A percentile compares a stretch with the other conserved stretches of the same genome.
phyloP scores from a whole-genome alignment of 495 filamentous ascomycete genomes.

The Cryomyces minteri region DNA sequence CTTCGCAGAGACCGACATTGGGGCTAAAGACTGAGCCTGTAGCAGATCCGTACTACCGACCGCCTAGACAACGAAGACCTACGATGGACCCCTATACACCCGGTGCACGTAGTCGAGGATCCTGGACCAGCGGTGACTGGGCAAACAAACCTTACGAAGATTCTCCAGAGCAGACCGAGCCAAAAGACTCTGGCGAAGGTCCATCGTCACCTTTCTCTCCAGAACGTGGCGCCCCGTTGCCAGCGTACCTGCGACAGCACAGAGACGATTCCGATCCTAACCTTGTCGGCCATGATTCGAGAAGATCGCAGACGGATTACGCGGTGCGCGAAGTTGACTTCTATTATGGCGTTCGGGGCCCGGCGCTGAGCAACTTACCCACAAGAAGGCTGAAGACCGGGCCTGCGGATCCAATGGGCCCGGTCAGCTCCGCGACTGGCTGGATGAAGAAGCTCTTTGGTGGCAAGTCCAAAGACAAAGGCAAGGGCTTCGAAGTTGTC shows the following conservation, averaged over 20 bases:
- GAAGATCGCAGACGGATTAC: conserved; percentile 55
- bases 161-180: conserved; percentile 16
- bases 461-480: conserved; percentile 70
- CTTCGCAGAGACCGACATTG: conserved; percentile 9
- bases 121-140: conserved; percentile 33
- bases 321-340: conserved; percentile 85
- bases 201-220: conserved; percentile 34
- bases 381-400: conserved; percentile 79
- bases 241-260: conserved; percentile 17
- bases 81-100: conserved; percentile 31
- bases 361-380: conserved; percentile 65
- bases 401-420: conserved; percentile 83
- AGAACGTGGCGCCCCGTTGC: conserved; percentile 26
- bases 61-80: conserved; percentile 47
- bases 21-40: conserved; percentile 6
- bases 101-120: conserved; percentile 24
- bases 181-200: conserved; percentile 26
- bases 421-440: conserved; percentile 68
- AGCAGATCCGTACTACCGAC: conserved; percentile 51
- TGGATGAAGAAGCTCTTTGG: conserved; percentile 62
- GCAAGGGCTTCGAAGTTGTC: conserved; percentile 93
- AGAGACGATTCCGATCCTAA: conserved; percentile 35
- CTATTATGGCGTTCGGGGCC: conserved; percentile 80
- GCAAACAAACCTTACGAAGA: conserved; percentile 29
- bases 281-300: conserved; percentile 22